Evolutionary conservation across 2,329 filamentous ascomycete genomes (phyloP).

Genomic region (Plectosphaerella plurivora): DNA sequence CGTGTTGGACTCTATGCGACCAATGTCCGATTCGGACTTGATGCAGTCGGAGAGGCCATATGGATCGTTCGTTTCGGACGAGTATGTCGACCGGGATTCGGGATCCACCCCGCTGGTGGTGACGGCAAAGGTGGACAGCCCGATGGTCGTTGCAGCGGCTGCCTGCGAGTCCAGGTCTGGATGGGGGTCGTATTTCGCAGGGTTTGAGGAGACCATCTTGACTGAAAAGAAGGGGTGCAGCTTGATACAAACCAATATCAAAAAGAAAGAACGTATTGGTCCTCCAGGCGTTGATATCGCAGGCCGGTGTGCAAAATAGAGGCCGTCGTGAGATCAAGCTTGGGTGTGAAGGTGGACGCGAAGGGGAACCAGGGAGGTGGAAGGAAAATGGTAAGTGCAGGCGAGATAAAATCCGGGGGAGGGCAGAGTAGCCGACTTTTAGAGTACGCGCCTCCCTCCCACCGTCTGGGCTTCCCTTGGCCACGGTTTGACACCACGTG

Average conservation of each 20-base stretch:
- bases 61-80: constrained; percentile 56
- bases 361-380: not conserved
- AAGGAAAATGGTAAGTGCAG: no score
- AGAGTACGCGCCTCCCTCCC: no score
- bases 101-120: constrained; percentile 1
- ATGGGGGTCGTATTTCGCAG: constrained; percentile 1
- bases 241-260: no score
- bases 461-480: no score
- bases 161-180: not conserved
- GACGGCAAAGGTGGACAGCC: not conserved
- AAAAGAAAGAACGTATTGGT: no score
- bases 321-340: no score
- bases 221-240: not conserved
- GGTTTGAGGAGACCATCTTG: constrained; percentile 2
- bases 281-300: no score
- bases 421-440: no score
- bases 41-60: constrained; percentile 73
- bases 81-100: constrained; percentile 9
- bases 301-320: not conserved
- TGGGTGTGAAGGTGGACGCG: no score
- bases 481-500: no score
- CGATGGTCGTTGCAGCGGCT: not conserved
- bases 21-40: constrained; percentile 74
- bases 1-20: constrained; percentile 73
- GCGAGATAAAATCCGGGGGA: no score